These are phyloP conservation scores for Camellia lanceoleosa DNA, from an alignment of 148 eudicot genomes.

Conservation along the genomic window DNA sequence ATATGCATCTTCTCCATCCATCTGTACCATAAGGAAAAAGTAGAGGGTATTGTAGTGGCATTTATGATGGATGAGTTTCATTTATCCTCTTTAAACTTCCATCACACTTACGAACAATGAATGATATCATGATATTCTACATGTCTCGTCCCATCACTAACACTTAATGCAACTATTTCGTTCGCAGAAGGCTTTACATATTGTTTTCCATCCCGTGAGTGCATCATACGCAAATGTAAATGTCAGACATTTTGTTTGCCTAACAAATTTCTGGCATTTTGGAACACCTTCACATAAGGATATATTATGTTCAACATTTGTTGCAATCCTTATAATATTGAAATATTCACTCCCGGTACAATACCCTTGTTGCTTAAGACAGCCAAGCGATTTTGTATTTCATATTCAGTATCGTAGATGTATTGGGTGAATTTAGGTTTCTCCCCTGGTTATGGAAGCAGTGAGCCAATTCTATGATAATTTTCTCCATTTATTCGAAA, in stretches of 20 bases:
- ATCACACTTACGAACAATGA: not conserved
- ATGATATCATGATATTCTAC: not conserved
- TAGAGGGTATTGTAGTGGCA: not conserved
- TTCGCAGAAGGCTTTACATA: not conserved
- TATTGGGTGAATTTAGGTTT: not conserved
- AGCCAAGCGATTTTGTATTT: not conserved
- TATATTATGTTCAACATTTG: not conserved
- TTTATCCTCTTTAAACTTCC: not conserved
- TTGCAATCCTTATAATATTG: not conserved
- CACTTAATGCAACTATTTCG: not conserved
- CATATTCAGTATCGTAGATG: not conserved
- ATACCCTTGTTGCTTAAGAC: not conserved
- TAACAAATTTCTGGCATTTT: not conserved
- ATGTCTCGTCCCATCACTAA: not conserved
- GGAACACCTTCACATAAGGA: not conserved
- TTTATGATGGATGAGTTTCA: not conserved
- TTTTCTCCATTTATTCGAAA: not conserved
- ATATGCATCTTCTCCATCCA: not conserved
- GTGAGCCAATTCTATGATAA: not conserved
- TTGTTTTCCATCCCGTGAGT: not conserved
- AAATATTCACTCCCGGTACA: not conserved
- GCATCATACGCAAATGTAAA: too few species aligned
- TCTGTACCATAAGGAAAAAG: not conserved
- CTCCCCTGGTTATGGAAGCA: too few species aligned
- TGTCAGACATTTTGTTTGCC: not conserved